phyloP scores from a whole-genome alignment of 257 asterid species.

The Ilex aquifolium region DNA sequence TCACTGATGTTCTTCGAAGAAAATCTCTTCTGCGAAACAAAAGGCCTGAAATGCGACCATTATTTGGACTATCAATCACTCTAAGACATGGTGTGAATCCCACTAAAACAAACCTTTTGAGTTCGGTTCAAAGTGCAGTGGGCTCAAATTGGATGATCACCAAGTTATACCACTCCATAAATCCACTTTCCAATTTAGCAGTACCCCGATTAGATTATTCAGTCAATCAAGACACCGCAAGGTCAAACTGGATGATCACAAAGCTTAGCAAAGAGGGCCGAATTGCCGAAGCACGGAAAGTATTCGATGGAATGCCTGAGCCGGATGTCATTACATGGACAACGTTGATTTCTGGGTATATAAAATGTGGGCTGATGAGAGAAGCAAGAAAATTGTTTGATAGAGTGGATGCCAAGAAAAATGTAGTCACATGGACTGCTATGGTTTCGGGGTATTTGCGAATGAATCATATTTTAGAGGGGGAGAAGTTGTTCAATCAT shows the following conservation, averaged over 20 bases:
- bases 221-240: constrained; percentile 26
- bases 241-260: constrained; percentile 41
- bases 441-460: constrained; percentile 49
- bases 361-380: constrained; percentile 37
- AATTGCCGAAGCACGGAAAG: constrained; percentile 36
- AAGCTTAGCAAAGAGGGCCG: constrained; percentile 33
- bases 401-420: constrained; percentile 44
- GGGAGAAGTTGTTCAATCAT: constrained; percentile 44
- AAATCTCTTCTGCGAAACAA: background rate
- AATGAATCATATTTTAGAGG: constrained; percentile 27
- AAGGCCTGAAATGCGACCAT: constrained; percentile 9
- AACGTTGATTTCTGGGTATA: constrained; percentile 54
- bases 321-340: constrained; percentile 68
- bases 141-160: background rate
- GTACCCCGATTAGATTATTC: constrained; percentile 36
- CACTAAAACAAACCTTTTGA: constrained; percentile 12
- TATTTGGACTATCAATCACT: constrained; percentile 15
- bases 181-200: constrained; percentile 8
- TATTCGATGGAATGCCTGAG: constrained; percentile 66
- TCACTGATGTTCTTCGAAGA: too few relatives aligned
- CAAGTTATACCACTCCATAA: constrained; percentile 20
- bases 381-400: constrained; percentile 50
- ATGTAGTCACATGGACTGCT: constrained; percentile 55
- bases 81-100: constrained; percentile 5
- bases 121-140: background rate